Base-by-base conservation (phyloP, 345 rosid genomes). In the Eucalyptus cloeziana region DNA sequence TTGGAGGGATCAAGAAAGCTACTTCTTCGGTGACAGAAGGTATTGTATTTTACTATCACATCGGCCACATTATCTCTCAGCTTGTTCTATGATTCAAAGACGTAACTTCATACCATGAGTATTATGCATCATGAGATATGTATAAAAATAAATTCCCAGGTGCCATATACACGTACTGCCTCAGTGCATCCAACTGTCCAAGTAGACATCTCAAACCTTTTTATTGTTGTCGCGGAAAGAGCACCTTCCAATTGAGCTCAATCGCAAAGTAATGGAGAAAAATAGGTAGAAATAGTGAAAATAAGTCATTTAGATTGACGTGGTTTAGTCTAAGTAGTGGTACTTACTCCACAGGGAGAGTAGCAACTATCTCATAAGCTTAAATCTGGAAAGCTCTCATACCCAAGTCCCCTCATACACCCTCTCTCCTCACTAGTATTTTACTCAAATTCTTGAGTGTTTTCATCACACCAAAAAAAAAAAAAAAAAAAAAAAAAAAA, bases 1-100 rank as follows among this genome's bases (percentile, higher is more conserved):
- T 95, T 15, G 94, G 93, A 50, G 95, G 95, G 49, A 90, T 95
- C 86, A 94, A 88, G 87, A 54, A 86, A 88, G 87, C 87, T 47
- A n/a, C 87, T 86, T 49, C 60, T 13, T 19, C 33, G 15, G 58
- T 49, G 54, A 86, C 60, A 10, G 54, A 86, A 86, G 87, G 56
- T 50, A 54, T 6, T 85, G 49, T 52, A 11, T 62, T 62, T 17
- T 30, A 37, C 24, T 13, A 43, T 49, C 86, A 24, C 86, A 25
- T 81, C 86, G 3, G 22, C n/a, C 45, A 88, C 91, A 44, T 45
- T 85, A 19, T 85, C 51, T 86, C 47, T 13, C 56, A 17, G 17
- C 9, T 3, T 52, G 49, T 21, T 21, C 86, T 58, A 86, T 67
- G 27, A 21, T 89, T 47, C 30, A 45, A 13, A 30, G 71, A 14